Evolutionary conservation across 768 basidiomycete species (phyloP).

Genomic region (Pulveroboletus ravenelii): DNA sequence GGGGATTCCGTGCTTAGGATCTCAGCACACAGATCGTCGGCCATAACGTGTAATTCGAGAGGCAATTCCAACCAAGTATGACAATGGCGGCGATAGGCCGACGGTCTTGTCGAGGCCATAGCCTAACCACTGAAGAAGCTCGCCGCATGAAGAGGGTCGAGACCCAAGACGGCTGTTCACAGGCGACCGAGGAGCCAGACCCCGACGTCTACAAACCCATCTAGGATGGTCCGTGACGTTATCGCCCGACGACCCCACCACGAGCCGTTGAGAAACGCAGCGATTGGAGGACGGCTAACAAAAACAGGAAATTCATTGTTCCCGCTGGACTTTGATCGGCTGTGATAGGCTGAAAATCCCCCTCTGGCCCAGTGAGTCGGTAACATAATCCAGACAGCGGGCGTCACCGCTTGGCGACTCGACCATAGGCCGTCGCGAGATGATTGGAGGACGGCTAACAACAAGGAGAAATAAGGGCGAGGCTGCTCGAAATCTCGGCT

Average conservation of each 20-base stretch:
- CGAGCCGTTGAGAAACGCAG: not conserved
- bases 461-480: not conserved
- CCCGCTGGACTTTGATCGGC: not conserved
- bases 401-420: not conserved
- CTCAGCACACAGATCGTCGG: constrained; percentile 8
- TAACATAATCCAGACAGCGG: no score
- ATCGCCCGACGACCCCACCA: not conserved
- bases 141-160: constrained; percentile 18
- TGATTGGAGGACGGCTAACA: no score
- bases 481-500: not conserved
- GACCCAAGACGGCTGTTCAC: constrained; percentile 3
- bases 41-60: constrained; percentile 8
- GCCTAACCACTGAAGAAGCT: constrained; percentile 16
- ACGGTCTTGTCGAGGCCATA: constrained; percentile 7
- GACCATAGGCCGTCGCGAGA: no score
- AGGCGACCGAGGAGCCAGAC: not conserved
- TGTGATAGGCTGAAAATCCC: not conserved
- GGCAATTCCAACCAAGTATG: constrained; percentile 15
- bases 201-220: not conserved
- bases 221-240: not conserved
- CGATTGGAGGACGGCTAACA: not conserved
- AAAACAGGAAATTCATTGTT: not conserved
- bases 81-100: constrained; percentile 27
- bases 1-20: constrained; percentile 7
- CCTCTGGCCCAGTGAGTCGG: no score